phyloP scores from a whole-genome alignment of 192 early-diverging fungal species.

The Podila verticillata region DNA sequence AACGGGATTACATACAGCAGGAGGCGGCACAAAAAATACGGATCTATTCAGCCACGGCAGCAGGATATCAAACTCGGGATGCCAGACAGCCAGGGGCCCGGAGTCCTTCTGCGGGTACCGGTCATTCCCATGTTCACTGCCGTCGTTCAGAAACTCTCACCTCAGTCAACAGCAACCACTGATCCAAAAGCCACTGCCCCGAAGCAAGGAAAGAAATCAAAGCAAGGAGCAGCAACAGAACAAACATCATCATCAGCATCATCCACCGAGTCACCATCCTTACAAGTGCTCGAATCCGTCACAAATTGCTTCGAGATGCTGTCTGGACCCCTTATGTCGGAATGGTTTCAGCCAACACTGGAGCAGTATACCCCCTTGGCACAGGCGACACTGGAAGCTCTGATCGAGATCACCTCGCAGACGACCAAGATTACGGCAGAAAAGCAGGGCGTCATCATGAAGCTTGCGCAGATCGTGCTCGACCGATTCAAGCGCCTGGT shows the following conservation, averaged over 20 bases:
- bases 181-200: not conserved
- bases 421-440: not conserved
- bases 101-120: conserved; percentile 28
- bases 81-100: conserved; percentile 12
- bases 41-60: not conserved
- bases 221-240: not conserved
- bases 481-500: conserved; percentile 35
- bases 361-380: conserved; percentile 52
- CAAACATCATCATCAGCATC: not conserved
- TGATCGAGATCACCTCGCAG: conserved; percentile 18
- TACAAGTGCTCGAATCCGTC: conserved; percentile 9
- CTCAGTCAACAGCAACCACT: not conserved
- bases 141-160: conserved; percentile 14
- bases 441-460: conserved; percentile 7
- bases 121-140: conserved; percentile 41
- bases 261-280: not conserved
- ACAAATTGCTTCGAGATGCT: conserved; percentile 26
- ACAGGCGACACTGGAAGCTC: conserved; percentile 28
- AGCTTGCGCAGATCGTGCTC: conserved; percentile 19
- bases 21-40: conserved; percentile 12
- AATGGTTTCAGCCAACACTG: conserved; percentile 49
- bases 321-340: conserved; percentile 20
- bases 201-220: conserved; percentile 10
- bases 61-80: not conserved
- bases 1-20: conserved; percentile 14